phyloP scores from a whole-genome alignment of 176 grass and related monocot species.

The Poa pratensis region DNA sequence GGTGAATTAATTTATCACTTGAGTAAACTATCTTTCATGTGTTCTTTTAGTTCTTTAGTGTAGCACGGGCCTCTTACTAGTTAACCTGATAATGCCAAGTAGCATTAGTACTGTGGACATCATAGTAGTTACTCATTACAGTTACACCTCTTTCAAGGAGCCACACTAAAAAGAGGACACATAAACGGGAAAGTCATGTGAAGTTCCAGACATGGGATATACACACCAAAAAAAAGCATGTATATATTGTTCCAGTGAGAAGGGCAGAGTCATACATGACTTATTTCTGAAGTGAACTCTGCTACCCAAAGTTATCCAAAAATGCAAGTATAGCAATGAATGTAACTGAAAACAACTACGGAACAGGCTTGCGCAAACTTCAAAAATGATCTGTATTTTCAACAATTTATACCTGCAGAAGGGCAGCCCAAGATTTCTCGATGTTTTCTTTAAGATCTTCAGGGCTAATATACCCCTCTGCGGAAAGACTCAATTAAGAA shows the following conservation, averaged over 20 bases:
- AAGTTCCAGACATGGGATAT: neutral
- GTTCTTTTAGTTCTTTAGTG: neutral
- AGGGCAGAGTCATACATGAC: neutral
- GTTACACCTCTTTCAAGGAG: neutral
- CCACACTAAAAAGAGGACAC: neutral
- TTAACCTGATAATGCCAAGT: neutral
- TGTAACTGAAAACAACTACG: constrained; percentile 1
- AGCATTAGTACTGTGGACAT: neutral
- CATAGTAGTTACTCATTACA: constrained; percentile 7
- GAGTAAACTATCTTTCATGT: neutral
- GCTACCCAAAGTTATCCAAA: constrained; percentile 3
- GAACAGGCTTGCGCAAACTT: neutral
- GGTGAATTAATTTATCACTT: neutral
- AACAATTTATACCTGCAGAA: constrained; percentile 64
- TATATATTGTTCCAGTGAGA: neutral
- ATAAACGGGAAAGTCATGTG: neutral
- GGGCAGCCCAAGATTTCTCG: constrained; percentile 72
- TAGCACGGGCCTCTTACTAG: neutral
- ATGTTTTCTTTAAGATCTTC: constrained; percentile 80
- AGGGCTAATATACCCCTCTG: constrained; percentile 72
- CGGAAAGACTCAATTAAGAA: constrained; percentile 39
- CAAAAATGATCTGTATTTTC: neutral
- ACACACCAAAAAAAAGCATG: neutral
- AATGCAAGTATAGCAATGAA: constrained; percentile 9
- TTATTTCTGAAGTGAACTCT: constrained; percentile 14